A percentile compares a stretch with the other conserved stretches of the same genome.
These are phyloP conservation scores for Heritiera littoralis DNA, from an alignment of 345 rosid genomes.

Conservation along the genomic window DNA sequence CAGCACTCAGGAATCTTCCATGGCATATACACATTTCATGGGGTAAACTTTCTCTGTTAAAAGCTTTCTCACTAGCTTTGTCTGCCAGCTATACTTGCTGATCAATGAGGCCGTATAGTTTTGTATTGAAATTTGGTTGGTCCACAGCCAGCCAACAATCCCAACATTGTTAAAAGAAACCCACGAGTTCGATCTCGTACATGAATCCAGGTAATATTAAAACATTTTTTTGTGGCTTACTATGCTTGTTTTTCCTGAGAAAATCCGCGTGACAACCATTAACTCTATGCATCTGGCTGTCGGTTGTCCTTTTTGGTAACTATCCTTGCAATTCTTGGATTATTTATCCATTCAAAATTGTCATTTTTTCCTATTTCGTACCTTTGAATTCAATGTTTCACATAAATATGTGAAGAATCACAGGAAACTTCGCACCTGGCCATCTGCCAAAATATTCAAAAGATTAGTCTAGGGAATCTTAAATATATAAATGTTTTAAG, in stretches of 20 bases:
- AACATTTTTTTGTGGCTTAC: not conserved
- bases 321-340: not conserved
- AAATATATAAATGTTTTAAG: too few relatives aligned
- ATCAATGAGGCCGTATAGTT: not conserved
- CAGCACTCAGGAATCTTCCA: not conserved
- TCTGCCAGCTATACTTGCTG: not conserved
- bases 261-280: slow-evolving; percentile 8
- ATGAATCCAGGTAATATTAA: not conserved
- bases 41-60: not conserved
- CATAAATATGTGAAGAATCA: not conserved
- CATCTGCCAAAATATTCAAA: not conserved
- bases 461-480: not conserved
- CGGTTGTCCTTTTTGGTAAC: not conserved
- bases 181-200: not conserved
- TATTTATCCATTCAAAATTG: too few relatives aligned
- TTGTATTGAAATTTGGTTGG: not conserved
- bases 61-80: not conserved
- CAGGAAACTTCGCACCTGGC: not conserved
- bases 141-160: not conserved
- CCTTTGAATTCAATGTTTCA: too few relatives aligned
- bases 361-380: too few relatives aligned
- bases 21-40: not conserved
- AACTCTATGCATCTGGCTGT: not conserved
- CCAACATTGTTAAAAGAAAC: not conserved
- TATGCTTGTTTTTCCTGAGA: not conserved